Conservation (phyloP, 441 rosid genomes). For the Iberis amara region DNA sequence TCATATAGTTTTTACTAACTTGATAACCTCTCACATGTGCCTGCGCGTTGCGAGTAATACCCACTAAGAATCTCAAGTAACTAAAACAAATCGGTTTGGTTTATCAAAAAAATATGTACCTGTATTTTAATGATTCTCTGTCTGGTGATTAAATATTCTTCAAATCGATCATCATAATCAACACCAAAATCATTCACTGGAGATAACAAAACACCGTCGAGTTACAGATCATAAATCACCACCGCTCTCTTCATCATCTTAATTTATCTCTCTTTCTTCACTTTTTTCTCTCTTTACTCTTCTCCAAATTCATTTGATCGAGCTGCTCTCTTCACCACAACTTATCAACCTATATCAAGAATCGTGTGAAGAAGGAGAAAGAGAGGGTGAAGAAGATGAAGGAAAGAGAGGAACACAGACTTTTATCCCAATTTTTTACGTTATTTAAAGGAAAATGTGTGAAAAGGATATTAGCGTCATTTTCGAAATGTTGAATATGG, state of each 20-base stretch:
- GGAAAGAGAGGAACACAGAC: too few species aligned
- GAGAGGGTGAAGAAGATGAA: too few species aligned
- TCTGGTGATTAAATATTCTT: slow-evolving; percentile 43
- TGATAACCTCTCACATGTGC: slow-evolving; percentile 89
- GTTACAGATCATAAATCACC: slow-evolving; percentile 25
- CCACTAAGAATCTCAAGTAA: background rate
- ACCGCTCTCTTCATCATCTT: slow-evolving; percentile 29
- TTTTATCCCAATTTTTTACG: too few species aligned
- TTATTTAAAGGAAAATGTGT: too few species aligned
- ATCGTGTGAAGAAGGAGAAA: too few species aligned
- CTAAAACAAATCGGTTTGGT: slow-evolving; percentile 1
- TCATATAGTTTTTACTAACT: slow-evolving; percentile 67
- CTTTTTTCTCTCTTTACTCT: slow-evolving; percentile 29
- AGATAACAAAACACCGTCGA: slow-evolving; percentile 2
- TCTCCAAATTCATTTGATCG: slow-evolving; percentile 26
- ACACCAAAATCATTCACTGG: slow-evolving; percentile 11
- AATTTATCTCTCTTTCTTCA: slow-evolving; percentile 30
- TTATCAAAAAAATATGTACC: slow-evolving; percentile 36
- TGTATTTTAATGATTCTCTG: slow-evolving; percentile 78
- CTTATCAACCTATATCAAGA: background rate
- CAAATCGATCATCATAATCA: slow-evolving; percentile 19
- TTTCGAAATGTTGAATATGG: too few species aligned
- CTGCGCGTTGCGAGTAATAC: slow-evolving; percentile 33
- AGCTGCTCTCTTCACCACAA: slow-evolving; percentile 13
- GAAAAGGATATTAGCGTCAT: too few species aligned